Evolutionary conservation across 2,329 filamentous ascomycete genomes (phyloP).

Genomic region (Huntiella savannae): DNA sequence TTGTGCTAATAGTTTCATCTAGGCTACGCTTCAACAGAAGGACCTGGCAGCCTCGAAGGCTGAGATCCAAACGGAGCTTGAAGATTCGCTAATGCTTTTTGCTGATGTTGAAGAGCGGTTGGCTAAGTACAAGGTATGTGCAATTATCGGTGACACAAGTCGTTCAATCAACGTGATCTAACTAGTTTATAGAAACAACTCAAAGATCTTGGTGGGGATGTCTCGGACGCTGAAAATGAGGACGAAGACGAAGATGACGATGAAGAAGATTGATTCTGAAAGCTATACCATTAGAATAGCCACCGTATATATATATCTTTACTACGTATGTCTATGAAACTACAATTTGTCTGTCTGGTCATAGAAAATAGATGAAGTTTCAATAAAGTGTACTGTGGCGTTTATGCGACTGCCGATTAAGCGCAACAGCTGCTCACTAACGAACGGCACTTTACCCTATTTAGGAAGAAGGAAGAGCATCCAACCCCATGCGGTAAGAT

Average conservation of each 20-base stretch:
- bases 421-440: too few relatives aligned
- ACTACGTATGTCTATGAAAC: not conserved
- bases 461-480: too few relatives aligned
- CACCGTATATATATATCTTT: not conserved
- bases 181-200: slow-evolving; percentile 30
- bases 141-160: not conserved
- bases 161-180: not conserved
- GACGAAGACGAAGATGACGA: slow-evolving; percentile 37
- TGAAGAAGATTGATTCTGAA: slow-evolving; percentile 24
- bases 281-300: not conserved
- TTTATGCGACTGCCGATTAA: too few relatives aligned
- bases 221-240: slow-evolving; percentile 61
- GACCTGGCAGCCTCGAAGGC: slow-evolving; percentile 33
- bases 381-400: too few relatives aligned
- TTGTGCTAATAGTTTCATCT: slow-evolving; percentile 1
- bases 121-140: slow-evolving; percentile 50
- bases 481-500: too few relatives aligned
- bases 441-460: too few relatives aligned
- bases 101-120: slow-evolving; percentile 63
- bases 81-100: slow-evolving; percentile 67
- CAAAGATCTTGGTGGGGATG: slow-evolving; percentile 44
- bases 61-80: slow-evolving; percentile 54
- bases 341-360: too few relatives aligned
- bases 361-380: too few relatives aligned
- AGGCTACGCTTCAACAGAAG: slow-evolving; percentile 15